Conservation (phyloP, 768 basidiomycete species). For the Boletus vinaceobasis region DNA sequence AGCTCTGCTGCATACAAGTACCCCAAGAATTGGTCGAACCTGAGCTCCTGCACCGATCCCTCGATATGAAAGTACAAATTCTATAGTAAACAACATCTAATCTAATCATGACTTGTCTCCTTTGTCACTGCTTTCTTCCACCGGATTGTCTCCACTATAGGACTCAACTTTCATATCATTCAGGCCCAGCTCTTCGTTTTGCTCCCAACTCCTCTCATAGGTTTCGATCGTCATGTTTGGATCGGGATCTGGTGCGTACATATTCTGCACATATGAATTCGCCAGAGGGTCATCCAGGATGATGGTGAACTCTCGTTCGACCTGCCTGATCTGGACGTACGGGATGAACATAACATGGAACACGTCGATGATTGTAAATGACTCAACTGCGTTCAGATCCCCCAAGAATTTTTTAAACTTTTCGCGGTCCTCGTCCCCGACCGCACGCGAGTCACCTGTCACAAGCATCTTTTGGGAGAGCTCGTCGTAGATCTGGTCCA, state of each 20-base stretch:
- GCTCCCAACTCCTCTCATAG: conserved; percentile 83
- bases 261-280: conserved; percentile 93
- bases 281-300: conserved; percentile 94
- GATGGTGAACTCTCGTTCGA: conserved; percentile 78
- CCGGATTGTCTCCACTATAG: conserved; percentile 17
- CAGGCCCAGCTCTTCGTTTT: conserved; percentile 93
- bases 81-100: neutral
- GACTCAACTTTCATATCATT: conserved; percentile 83
- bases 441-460: conserved; percentile 57
- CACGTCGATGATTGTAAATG: neutral
- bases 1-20: neutral
- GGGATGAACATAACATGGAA: neutral
- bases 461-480: conserved; percentile 84
- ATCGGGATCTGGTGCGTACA: conserved; percentile 97
- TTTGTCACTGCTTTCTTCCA: neutral
- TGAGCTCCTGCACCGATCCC: neutral
- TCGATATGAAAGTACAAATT: neutral
- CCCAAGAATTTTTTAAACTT: conserved; percentile 76
- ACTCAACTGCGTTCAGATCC: conserved; percentile 67
- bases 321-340: conserved; percentile 64
- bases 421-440: conserved; percentile 41
- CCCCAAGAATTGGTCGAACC: neutral
- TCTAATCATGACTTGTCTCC: conserved; percentile 2
- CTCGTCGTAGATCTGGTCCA: conserved; percentile 94
- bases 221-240: conserved; percentile 83